Conservation (phyloP, 1,139 yeast species). For the Blastobotrys malaysiensis region DNA sequence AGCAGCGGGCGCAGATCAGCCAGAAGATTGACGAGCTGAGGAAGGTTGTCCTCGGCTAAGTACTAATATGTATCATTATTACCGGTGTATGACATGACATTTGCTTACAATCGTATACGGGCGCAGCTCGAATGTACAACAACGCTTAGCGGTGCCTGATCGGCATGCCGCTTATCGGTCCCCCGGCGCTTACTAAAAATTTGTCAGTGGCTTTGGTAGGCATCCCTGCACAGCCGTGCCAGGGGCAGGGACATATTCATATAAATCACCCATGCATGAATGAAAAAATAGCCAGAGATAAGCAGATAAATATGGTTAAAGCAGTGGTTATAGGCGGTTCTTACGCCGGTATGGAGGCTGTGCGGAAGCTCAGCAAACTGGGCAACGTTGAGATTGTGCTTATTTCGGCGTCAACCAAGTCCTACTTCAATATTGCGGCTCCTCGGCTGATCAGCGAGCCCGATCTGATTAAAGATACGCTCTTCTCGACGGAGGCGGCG, state of each 20-base stretch:
- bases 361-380: slow-evolving; percentile 14
- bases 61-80: background rate
- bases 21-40: background rate
- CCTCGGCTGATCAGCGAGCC: slow-evolving; percentile 27
- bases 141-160: background rate
- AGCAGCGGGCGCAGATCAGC: background rate
- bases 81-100: too few relatives aligned
- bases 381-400: slow-evolving; percentile 15
- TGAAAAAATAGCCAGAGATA: background rate
- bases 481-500: slow-evolving; percentile 16
- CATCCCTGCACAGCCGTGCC: background rate
- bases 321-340: slow-evolving; percentile 26
- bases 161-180: background rate
- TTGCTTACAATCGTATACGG: too few relatives aligned
- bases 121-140: too few relatives aligned
- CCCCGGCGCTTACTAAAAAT: background rate
- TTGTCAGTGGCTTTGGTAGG: background rate
- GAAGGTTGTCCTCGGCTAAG: background rate
- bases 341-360: slow-evolving; percentile 21
- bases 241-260: background rate
- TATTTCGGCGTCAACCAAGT: slow-evolving; percentile 19
- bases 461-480: slow-evolving; percentile 12
- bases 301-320: slow-evolving; percentile 1
- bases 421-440: slow-evolving; percentile 21
- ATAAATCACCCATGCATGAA: background rate